Conservation (phyloP, 805 yeast species). For the Saccharomycopsis fibuligera region DNA sequence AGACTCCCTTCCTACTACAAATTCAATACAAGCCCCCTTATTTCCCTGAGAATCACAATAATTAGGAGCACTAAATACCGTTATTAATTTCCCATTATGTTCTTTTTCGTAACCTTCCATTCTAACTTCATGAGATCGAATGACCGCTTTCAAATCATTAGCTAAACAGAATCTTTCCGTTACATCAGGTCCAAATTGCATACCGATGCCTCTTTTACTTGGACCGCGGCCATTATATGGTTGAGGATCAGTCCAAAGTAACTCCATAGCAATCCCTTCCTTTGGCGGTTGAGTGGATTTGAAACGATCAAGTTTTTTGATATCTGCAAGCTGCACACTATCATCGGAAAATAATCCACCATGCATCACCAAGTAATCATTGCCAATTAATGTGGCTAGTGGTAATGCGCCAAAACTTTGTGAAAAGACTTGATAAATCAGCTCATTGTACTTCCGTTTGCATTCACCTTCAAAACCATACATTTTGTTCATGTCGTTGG, state of each 20-base stretch:
- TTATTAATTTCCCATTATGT: conserved; percentile 78
- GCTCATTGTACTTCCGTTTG: conserved; percentile 78
- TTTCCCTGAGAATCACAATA: conserved; percentile 93
- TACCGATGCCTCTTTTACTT: conserved; percentile 90
- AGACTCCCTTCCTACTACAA: conserved; percentile 40
- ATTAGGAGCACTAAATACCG: conserved; percentile 98
- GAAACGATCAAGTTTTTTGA: conserved; percentile 65
- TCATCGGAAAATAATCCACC: conserved; percentile 90
- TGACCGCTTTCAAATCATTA: conserved; percentile 70
- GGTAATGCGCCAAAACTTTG: conserved; percentile 86
- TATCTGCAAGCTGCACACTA: conserved; percentile 62
- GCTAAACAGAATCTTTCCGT: conserved; percentile 69
- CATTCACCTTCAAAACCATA: conserved; percentile 97
- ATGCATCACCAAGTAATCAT: conserved; percentile 82
- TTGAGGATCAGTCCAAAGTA: conserved; percentile 97
- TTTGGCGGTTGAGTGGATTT: conserved; percentile 72
- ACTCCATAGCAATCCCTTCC: conserved; percentile 91
- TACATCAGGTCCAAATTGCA: conserved; percentile 95
- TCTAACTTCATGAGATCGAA: conserved; percentile 93
- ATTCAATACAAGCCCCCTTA: conserved; percentile 81
- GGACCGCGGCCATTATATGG: conserved; percentile 69
- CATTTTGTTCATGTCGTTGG: conserved; percentile 92
- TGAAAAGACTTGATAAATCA: conserved; percentile 73
- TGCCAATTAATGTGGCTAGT: conserved; percentile 73
- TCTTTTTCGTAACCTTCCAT: conserved; percentile 85